Conservation (phyloP, 2,329 filamentous ascomycete genomes). For the Cladosporium halotolerans region DNA sequence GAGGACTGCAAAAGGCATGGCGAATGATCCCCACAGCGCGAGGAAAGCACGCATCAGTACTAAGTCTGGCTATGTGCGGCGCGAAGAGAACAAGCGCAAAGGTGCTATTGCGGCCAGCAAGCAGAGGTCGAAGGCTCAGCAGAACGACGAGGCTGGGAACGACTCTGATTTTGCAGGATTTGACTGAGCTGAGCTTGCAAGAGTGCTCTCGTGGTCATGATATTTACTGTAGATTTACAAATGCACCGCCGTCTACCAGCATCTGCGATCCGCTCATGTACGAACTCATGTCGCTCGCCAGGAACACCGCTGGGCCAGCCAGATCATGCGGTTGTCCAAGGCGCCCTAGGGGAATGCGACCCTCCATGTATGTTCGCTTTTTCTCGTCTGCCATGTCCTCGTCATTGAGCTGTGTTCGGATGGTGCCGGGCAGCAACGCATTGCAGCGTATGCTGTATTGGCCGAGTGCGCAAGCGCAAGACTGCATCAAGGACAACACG, state of each 20-base stretch:
- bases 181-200: constrained; percentile 21
- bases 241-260: constrained; percentile 80
- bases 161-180: constrained; percentile 39
- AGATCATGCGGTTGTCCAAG: constrained; percentile 68
- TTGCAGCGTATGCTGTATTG: constrained; percentile 74
- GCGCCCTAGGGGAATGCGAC: constrained; percentile 69
- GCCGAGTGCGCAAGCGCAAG: constrained; percentile 70
- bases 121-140: constrained; percentile 25
- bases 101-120: constrained; percentile 32
- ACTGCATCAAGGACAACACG: constrained; percentile 75
- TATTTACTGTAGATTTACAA: constrained; percentile 74
- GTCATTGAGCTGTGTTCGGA: constrained; percentile 78
- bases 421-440: constrained; percentile 74
- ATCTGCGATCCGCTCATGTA: constrained; percentile 81
- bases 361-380: constrained; percentile 75
- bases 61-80: constrained; percentile 69
- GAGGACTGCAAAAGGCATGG: constrained; percentile 41
- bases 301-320: constrained; percentile 76
- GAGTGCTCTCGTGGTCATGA: not conserved
- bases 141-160: constrained; percentile 16
- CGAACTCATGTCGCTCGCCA: constrained; percentile 71
- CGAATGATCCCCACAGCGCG: constrained; percentile 37
- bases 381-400: constrained; percentile 66
- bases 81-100: constrained; percentile 58
- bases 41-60: constrained; percentile 67